Evolutionary conservation across 371 early-diverging fungal species (phyloP).

Genomic region (Mucor circinelloides): DNA sequence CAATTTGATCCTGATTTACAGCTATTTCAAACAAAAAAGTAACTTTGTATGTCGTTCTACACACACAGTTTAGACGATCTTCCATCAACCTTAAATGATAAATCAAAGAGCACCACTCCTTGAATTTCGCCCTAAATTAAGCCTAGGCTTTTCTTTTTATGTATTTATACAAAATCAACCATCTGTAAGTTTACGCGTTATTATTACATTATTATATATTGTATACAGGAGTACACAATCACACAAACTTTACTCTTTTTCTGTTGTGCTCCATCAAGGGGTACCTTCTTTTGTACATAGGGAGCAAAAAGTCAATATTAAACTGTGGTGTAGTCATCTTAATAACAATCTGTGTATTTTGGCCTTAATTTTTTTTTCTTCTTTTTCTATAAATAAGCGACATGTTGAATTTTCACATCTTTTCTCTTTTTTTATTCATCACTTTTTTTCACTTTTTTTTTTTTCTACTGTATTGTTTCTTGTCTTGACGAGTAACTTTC

Average conservation of each 20-base stretch:
- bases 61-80: slow-evolving; percentile 10
- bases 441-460: not conserved
- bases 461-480: slow-evolving; percentile 5
- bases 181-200: slow-evolving; percentile 1
- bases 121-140: not conserved
- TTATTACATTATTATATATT: not conserved
- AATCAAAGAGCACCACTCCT: not conserved
- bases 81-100: slow-evolving; percentile 10
- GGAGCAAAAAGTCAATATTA: not conserved
- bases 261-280: slow-evolving; percentile 3
- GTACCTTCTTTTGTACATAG: not conserved
- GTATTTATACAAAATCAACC: not conserved
- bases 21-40: not conserved
- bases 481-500: slow-evolving; percentile 21
- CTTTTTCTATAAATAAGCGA: slow-evolving; percentile 12
- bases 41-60: not conserved
- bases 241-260: slow-evolving; percentile 6
- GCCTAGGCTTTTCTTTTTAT: slow-evolving; percentile 2
- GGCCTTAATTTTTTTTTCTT: not conserved
- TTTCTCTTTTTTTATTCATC: not conserved
- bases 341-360: not conserved
- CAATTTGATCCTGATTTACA: not conserved
- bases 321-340: not conserved
- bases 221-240: slow-evolving; percentile 2
- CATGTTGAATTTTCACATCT: not conserved